Evolutionary conservation across 495 filamentous ascomycete species (phyloP).

Genomic region (Terfezia claveryi): DNA sequence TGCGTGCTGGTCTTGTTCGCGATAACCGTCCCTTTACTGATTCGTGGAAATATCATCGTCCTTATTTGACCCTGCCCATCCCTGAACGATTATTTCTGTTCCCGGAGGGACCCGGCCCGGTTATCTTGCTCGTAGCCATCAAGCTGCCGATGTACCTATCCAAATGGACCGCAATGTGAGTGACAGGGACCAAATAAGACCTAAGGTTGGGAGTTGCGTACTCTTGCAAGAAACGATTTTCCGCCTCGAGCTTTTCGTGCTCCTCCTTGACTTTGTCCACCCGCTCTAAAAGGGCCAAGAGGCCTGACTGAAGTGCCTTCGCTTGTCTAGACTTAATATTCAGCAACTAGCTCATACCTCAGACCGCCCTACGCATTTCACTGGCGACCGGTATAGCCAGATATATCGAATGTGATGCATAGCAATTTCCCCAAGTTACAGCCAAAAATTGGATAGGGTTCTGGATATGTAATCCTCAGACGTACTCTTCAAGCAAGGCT

Average conservation of each 20-base stretch:
- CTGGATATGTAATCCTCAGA: neutral
- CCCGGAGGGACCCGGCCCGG: constrained; percentile 25
- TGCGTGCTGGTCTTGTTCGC: no score
- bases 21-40: no score
- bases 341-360: neutral
- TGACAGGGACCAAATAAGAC: neutral
- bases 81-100: no score
- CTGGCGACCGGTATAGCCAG: no score
- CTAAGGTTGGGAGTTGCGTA: constrained; percentile 23
- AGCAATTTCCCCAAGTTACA: neutral
- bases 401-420: no score
- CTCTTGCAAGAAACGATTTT: constrained; percentile 87
- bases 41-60: no score
- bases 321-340: constrained; percentile 41
- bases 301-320: constrained; percentile 61
- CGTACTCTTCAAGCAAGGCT: constrained; percentile 37
- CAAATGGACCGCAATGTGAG: constrained; percentile 7
- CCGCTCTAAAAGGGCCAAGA: constrained; percentile 68
- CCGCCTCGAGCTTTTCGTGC: constrained; percentile 79
- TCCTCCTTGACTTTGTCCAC: constrained; percentile 88
- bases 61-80: no score
- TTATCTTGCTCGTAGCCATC: constrained; percentile 65
- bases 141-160: constrained; percentile 45
- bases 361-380: no score
- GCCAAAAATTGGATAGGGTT: neutral